Base-by-base conservation (phyloP, 2,329 filamentous ascomycete species). In the Periconia sp. region DNA sequence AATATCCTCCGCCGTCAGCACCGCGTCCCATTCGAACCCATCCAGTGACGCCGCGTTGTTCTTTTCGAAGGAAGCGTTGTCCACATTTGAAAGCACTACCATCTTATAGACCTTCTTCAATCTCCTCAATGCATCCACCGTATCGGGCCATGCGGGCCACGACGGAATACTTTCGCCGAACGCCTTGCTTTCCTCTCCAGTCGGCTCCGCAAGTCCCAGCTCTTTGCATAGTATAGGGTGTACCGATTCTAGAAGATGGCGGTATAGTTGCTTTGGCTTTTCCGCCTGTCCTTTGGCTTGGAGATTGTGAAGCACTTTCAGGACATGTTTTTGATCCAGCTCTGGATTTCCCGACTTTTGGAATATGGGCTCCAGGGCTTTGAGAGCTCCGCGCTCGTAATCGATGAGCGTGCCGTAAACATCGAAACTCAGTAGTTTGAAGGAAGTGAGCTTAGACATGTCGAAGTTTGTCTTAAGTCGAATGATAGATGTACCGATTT, bases 371-470 rank as follows among this genome's bases (percentile, higher is more conserved):
- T 78, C 66, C 1, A 91, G 78, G 2, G 81, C 78, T 2, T 72
- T 59, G 48, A 81, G 72, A 52, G 91, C 81, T 54, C 88, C 88
- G n/a, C 76, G 69, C 70, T 91, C 87, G 88, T 88, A 91, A 77
- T 92, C 88, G 55, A 92, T 84, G 3, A 92, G 81, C 0, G 90
- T 93, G 70, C 89, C 89, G 71, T 90, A 92, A 76, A 89, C 85
- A 74, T 93, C 89, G 74, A 92, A 91, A 64, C 85, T 86, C 47
- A 91, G 82, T 54, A 83, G 73, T 20, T 73, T 74, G 68, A 78
- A 81, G 49, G 75, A 65, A 30, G 66, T 72, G 30, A 75, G 66
- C 35, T 66, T 70, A 18, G 68, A 62, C 68, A 72, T 72, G 41
- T 52, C 47, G 41, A 37, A 37, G 33, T 27, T 27, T 3, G 23